A percentile compares a stretch with the other conserved stretches of the same genome.
Conservation (phyloP, 106 monocot species). For the Cymbidium sinense region DNA sequence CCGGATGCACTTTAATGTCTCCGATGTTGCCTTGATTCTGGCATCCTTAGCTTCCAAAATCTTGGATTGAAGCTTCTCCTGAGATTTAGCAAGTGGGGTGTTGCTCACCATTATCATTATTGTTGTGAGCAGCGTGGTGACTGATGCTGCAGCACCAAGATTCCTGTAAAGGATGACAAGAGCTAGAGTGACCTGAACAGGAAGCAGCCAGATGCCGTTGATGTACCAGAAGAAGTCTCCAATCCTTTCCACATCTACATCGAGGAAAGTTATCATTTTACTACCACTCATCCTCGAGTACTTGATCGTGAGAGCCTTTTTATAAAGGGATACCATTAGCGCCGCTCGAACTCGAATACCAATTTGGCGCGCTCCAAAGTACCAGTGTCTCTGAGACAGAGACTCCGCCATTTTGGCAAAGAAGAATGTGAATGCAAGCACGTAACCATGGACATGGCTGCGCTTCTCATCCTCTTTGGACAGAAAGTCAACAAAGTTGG, state of each 20-base stretch:
- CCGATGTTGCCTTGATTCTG: conserved; percentile 61
- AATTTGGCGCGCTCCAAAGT: conserved; percentile 72
- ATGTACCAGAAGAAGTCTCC: conserved; percentile 82
- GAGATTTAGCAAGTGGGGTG: conserved; percentile 56
- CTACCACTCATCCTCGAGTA: conserved; percentile 33
- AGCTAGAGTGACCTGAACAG: conserved; percentile 68
- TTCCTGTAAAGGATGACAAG: conserved; percentile 53
- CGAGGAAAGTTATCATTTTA: conserved; percentile 58
- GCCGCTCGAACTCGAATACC: conserved; percentile 65
- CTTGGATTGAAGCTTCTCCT: conserved; percentile 54
- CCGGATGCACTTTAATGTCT: conserved; percentile 66
- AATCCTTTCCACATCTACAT: conserved; percentile 68
- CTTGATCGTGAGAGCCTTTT: conserved; percentile 46
- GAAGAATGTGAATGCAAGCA: conserved; percentile 66
- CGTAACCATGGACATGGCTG: conserved; percentile 31
- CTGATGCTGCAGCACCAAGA: conserved; percentile 52
- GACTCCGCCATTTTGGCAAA: conserved; percentile 66
- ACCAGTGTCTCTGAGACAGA: conserved; percentile 80
- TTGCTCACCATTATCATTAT: conserved; percentile 68
- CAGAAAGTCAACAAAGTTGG: conserved; percentile 65
- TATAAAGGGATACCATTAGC: conserved; percentile 57
- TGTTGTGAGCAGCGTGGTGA: conserved; percentile 50
- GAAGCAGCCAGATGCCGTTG: conserved; percentile 78
- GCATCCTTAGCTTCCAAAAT: conserved; percentile 86
- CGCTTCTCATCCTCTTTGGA: conserved; percentile 17